Evolutionary conservation across 306 rosid species (phyloP), one percentile per base, ranked within the genome.

Genomic region (Geum urbanum): DNA sequence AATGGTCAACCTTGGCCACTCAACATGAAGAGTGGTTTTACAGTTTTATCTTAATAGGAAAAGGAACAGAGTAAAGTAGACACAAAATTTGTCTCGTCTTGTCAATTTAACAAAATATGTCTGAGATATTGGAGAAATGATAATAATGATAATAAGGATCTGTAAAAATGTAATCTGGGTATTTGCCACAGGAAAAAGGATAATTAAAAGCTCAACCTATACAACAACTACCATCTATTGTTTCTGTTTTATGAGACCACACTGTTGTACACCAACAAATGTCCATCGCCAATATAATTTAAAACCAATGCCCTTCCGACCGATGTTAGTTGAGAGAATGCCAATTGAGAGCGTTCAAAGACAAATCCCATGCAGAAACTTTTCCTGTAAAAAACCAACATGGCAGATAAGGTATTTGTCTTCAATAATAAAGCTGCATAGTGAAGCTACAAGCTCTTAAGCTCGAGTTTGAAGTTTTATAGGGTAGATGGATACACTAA

Each of bases 291-390:
- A 40, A 78, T 46, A 63, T 85, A 91, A 57, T 70, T 83, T 62
- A 82, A 80, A 64, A 92, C 96, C 88, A 94, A 78, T 57, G 86
- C 85, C 80, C 77, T 85, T 77, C 97, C 99, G 62, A 71, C 71
- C 7, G 86, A 84, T 74, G 96, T 88, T 61, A 94, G 99, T 75
- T 81, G 88, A 63, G 99, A 91, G 85, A 90, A 86, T 75, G 96
- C 95, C 76, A 87, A 43, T 46, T 87, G 89, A 71, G 83, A 63
- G 50, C 68, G 84, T 68, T 86, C 85, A 60, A 91, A 84, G 58
- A 66, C 89, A 58, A 60, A 24, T 54, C 80, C 94, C 63, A n/a
- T 8, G 80, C 82, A 76, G 74, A 90, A 94, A 73, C 83, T 85
- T 80, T 67, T 83, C 83, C 96, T 94, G 92, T 62, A 49, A 79